Evolutionary conservation across 805 yeast genomes (phyloP).

Genomic region (Nakazawaea holstii): DNA sequence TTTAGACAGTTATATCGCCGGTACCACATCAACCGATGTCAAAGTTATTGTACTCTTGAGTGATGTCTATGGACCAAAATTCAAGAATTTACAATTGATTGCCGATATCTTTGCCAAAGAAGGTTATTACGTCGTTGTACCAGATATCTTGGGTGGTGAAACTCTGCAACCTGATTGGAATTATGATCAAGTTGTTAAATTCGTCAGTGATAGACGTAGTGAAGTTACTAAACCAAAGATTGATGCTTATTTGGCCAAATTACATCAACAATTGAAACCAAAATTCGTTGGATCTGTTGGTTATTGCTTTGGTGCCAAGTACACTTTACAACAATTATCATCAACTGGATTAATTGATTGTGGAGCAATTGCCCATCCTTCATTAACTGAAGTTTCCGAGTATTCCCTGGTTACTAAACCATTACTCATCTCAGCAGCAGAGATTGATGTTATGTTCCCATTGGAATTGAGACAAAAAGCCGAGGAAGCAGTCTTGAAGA

Average conservation of each 20-base stretch:
- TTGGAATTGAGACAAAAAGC: slow-evolving; percentile 57
- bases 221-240: slow-evolving; percentile 45
- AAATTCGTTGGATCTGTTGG: slow-evolving; percentile 58
- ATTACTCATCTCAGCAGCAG: slow-evolving; percentile 68
- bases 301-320: slow-evolving; percentile 83
- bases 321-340: slow-evolving; percentile 46
- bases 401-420: slow-evolving; percentile 54
- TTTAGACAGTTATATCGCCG: slow-evolving; percentile 40
- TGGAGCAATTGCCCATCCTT: slow-evolving; percentile 83
- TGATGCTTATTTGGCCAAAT: slow-evolving; percentile 36
- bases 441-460: slow-evolving; percentile 59
- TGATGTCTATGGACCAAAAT: slow-evolving; percentile 63
- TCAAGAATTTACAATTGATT: slow-evolving; percentile 51
- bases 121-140: slow-evolving; percentile 61
- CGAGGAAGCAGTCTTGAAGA: slow-evolving; percentile 50
- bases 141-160: slow-evolving; percentile 66
- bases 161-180: slow-evolving; percentile 30
- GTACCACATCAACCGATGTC: slow-evolving; percentile 31
- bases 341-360: slow-evolving; percentile 35
- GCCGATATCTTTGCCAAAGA: slow-evolving; percentile 61
- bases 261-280: slow-evolving; percentile 41
- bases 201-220: slow-evolving; percentile 12
- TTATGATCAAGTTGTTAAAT: neutral
- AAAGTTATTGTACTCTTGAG: slow-evolving; percentile 58
- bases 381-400: slow-evolving; percentile 62